A percentile compares a stretch with the other conserved stretches of the same genome.
Evolutionary conservation across 371 early-diverging fungal species (phyloP).

Genomic region (Mucor velutinosus): DNA sequence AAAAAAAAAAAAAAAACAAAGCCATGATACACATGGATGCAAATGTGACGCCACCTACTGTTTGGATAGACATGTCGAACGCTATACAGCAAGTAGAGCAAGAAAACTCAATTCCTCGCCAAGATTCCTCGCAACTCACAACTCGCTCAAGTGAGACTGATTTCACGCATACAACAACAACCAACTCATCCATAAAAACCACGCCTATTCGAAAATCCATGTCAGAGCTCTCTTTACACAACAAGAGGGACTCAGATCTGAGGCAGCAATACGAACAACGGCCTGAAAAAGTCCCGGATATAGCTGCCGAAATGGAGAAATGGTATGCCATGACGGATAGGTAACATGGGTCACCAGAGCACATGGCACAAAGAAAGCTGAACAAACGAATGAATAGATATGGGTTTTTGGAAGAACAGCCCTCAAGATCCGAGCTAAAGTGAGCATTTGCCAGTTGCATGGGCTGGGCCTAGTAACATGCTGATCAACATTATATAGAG

Average conservation of each 20-base stretch:
- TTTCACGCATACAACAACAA: conserved; percentile 10
- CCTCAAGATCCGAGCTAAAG: conserved; percentile 6
- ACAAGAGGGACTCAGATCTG: conserved; percentile 6
- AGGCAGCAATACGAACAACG: conserved; percentile 26
- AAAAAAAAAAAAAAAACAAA: not conserved
- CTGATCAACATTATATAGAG: conserved; percentile 4
- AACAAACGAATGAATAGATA: conserved; percentile 29
- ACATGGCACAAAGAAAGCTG: not conserved
- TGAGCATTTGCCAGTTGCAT: conserved; percentile 6
- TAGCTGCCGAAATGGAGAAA: conserved; percentile 51
- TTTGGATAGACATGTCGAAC: conserved; percentile 13
- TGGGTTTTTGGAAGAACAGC: conserved; percentile 42
- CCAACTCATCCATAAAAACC: conserved; percentile 11
- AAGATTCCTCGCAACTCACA: conserved; percentile 18
- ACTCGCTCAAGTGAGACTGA: conserved; percentile 25
- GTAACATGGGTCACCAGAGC: conserved; percentile 18
- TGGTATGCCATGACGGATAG: conserved; percentile 53
- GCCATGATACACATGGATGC: not conserved
- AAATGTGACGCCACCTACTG: not conserved
- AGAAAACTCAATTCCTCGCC: conserved; percentile 4
- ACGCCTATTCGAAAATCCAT: conserved; percentile 1
- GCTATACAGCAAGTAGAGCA: conserved; percentile 10
- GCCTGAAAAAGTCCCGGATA: conserved; percentile 35
- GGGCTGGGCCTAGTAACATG: not conserved
- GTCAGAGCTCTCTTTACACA: not conserved